These are phyloP conservation scores for Elongisporangium prolatum DNA, from an alignment of 352 stramenopile genomes.

Conservation along the genomic window DNA sequence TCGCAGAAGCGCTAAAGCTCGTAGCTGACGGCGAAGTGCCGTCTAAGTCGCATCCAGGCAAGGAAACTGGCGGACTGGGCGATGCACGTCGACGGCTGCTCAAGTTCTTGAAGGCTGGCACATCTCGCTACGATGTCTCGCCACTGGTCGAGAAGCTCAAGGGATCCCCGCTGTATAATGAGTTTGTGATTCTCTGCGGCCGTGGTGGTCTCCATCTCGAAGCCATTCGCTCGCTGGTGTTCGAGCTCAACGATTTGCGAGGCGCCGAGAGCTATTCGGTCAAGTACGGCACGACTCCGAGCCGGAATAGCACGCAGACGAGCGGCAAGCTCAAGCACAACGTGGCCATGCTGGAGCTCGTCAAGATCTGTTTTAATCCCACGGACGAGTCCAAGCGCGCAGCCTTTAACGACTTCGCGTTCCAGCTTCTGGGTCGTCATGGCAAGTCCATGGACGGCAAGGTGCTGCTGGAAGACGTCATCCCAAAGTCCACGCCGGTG, in stretches of 20 bases:
- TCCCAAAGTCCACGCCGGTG: conserved; percentile 49
- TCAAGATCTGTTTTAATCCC: conserved; percentile 80
- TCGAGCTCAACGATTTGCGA: conserved; percentile 76
- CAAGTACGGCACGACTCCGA: conserved; percentile 57
- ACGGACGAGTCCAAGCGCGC: conserved; percentile 76
- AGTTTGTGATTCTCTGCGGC: conserved; percentile 83
- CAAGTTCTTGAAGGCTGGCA: conserved; percentile 73
- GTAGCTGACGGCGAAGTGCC: conserved; percentile 62
- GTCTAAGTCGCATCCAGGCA: conserved; percentile 79
- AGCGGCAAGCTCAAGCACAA: conserved; percentile 48
- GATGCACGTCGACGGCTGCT: conserved; percentile 75
- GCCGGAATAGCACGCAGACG: conserved; percentile 12
- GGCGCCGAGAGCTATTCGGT: conserved; percentile 79
- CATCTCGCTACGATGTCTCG: conserved; percentile 72
- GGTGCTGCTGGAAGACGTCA: conserved; percentile 62
- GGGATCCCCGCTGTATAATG: conserved; percentile 67
- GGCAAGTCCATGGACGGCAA: conserved; percentile 76
- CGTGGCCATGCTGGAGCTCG: conserved; percentile 62
- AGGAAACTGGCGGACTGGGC: conserved; percentile 63
- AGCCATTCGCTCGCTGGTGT: conserved; percentile 66
- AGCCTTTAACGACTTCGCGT: conserved; percentile 75
- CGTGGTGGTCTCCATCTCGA: conserved; percentile 78
- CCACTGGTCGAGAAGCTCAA: conserved; percentile 77
- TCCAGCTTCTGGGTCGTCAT: conserved; percentile 70
- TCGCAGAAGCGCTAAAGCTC: conserved; percentile 78